Evolutionary conservation across 257 asterid genomes (phyloP).

Genomic region (Rauvolfia tetraphylla): DNA sequence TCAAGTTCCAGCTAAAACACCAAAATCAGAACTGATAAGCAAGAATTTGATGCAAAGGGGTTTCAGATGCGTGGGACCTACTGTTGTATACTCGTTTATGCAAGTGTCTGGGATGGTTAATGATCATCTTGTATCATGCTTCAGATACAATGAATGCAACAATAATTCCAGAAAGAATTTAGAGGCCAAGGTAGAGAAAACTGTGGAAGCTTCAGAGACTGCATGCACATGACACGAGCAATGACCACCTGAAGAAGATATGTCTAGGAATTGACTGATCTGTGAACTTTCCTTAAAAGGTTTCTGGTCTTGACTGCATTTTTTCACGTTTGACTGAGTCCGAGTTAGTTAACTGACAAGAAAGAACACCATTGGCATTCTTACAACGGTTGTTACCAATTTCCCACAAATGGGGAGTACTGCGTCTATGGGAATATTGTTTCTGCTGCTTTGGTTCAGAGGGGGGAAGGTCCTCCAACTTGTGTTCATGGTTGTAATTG

Average conservation of each 20-base stretch:
- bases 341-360: constrained; percentile 1
- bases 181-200: constrained; percentile 16
- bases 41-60: constrained; percentile 74
- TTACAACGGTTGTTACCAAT: not conserved
- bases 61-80: constrained; percentile 71
- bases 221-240: constrained; percentile 7
- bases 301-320: not conserved
- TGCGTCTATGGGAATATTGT: not conserved
- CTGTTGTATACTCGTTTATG: constrained; percentile 73
- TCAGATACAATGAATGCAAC: constrained; percentile 53
- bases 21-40: constrained; percentile 76
- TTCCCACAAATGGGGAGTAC: not conserved
- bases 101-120: constrained; percentile 71
- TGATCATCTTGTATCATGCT: constrained; percentile 66
- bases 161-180: constrained; percentile 17
- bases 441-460: not conserved
- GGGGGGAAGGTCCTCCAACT: not conserved
- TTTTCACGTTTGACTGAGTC: not conserved
- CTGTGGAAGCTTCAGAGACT: constrained; percentile 21
- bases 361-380: not conserved
- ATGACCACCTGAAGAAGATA: constrained; percentile 17
- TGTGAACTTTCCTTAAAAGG: not conserved
- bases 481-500: not conserved
- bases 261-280: constrained; percentile 4
- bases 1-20: constrained; percentile 69